Base-by-base conservation (phyloP, 2,329 filamentous ascomycete species). In the Talaromyces verruculosus region DNA sequence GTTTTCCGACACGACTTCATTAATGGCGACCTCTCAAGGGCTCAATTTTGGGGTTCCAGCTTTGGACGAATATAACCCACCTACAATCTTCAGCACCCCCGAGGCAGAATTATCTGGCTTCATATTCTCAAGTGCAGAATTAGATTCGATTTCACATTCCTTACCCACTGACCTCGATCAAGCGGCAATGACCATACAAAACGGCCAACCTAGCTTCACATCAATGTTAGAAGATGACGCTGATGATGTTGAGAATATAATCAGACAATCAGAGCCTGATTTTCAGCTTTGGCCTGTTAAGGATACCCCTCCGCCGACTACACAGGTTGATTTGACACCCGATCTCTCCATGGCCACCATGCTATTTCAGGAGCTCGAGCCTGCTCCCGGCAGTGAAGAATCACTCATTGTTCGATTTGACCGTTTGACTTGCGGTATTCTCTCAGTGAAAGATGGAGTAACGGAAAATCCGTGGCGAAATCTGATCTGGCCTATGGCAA, bases 391-490 rank as follows among this genome's bases (percentile, higher is more conserved):
- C 43, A 87, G 86, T 64, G 82, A 84, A 10, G 88, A 90, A 68
- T 85, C 87, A 80, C 78, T 91, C 25, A 84, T 87, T 61, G 74
- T 86, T 61, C 84, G 87, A 30, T 91, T 89, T 71, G 86, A 90
- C 71, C 84, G 82, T 69, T 80, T 88, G 65, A 91, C 89, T 0
- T 91, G 89, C 72, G 88, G 88, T 2, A 89, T 91, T 59, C 79
- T 91, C 22, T 91, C 89, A 0, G 83, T 91, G 61, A 91, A 90
- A 72, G 88, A 91, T 74, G 89, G 88, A 0, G 82, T 84, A 6
- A 85, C 82, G 1, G 89, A 91, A 70, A 91, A 91, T 72, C 89
- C 89, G 1, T 91, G 89, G 89, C 83, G 88, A 33, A 90, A 85
- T 5, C 79, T 89, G 55, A 81, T 91, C n/a, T 90, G 88, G 87